phyloP scores from a whole-genome alignment of 2,329 filamentous ascomycete genomes.

The Colletotrichum sp. region DNA sequence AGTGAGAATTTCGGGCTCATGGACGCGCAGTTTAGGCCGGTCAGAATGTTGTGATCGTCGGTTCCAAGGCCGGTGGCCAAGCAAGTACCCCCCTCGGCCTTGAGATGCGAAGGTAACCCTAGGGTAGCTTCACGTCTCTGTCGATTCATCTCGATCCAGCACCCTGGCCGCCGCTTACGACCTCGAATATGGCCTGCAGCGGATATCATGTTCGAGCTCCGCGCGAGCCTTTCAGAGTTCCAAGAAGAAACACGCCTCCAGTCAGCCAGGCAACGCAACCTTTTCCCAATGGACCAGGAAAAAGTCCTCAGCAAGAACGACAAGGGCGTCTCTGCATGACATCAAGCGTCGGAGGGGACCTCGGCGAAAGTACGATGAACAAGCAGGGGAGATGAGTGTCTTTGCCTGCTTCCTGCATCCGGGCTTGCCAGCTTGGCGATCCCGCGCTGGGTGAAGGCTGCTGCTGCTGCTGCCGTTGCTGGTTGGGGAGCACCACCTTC shows the following conservation, averaged over 20 bases:
- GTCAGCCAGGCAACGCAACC: neutral
- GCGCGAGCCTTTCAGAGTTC: neutral
- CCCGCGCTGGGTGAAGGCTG: neutral
- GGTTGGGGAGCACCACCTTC: neutral
- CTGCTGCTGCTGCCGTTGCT: neutral
- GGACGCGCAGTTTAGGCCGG: neutral
- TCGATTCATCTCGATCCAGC: conserved; percentile 18
- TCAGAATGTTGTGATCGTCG: conserved; percentile 6
- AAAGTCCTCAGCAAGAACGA: neutral
- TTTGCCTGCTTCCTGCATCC: conserved; percentile 20
- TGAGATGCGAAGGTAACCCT: conserved; percentile 8
- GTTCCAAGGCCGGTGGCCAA: conserved; percentile 1
- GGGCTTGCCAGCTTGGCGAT: conserved; percentile 20
- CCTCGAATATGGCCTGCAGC: conserved; percentile 3
- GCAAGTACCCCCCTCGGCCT: neutral
- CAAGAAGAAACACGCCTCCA: neutral
- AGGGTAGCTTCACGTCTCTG: neutral
- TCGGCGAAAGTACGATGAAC: conserved; percentile 7
- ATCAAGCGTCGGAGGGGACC: conserved; percentile 8
- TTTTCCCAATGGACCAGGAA: neutral
- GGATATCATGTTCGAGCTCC: conserved; percentile 5
- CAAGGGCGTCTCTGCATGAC: conserved; percentile 11
- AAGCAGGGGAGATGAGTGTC: conserved; percentile 17
- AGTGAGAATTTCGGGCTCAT: neutral
- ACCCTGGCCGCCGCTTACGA: conserved; percentile 6